Conservation (phyloP, 805 yeast species). For the Ogataea ganodermae region DNA sequence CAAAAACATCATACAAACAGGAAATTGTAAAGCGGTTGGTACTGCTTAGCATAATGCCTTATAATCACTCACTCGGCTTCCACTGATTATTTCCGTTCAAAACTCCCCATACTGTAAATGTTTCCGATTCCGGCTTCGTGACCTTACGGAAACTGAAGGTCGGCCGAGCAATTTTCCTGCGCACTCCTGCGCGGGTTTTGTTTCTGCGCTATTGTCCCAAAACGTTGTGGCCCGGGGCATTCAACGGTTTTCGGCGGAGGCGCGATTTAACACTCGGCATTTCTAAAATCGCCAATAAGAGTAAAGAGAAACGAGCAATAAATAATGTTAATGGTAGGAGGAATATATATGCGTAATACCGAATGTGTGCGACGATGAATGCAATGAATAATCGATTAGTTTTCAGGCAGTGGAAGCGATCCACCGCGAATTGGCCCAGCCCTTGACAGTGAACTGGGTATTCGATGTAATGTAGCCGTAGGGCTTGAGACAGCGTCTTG, state of each 20-base stretch:
- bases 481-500: conserved; percentile 28
- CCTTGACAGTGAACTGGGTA: conserved; percentile 50
- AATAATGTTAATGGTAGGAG: background rate
- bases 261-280: background rate
- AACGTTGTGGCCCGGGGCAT: conserved; percentile 2
- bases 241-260: conserved; percentile 2
- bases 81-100: no score
- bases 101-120: background rate
- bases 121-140: background rate
- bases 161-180: background rate
- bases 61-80: no score
- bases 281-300: background rate
- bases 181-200: background rate
- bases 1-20: no score
- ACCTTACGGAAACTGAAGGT: background rate
- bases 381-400: conserved; percentile 1
- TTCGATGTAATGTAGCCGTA: conserved; percentile 29
- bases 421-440: conserved; percentile 54
- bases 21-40: no score
- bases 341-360: background rate
- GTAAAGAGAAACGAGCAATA: background rate
- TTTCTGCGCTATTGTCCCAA: conserved; percentile 2
- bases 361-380: background rate
- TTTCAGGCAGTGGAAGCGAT: conserved; percentile 18
- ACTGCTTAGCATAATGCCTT: no score